Conservation (phyloP, 768 basidiomycete genomes). For the Baorangia bicolor region DNA sequence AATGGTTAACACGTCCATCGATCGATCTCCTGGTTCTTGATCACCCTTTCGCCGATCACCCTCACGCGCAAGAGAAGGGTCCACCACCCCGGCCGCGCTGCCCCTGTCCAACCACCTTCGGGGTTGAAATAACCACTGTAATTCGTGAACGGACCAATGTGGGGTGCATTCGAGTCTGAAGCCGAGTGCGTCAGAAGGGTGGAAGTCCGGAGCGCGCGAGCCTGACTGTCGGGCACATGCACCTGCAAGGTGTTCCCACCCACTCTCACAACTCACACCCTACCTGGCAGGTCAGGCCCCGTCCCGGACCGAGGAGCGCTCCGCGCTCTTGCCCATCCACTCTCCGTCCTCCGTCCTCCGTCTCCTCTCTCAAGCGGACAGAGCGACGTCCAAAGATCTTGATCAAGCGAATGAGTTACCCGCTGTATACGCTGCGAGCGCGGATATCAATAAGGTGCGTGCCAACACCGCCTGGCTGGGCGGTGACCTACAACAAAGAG, state of each 20-base stretch:
- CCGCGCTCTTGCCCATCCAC: no score
- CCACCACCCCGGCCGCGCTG: slow-evolving; percentile 62
- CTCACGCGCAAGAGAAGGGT: slow-evolving; percentile 54
- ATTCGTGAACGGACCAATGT: slow-evolving; percentile 18
- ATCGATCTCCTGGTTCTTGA: slow-evolving; percentile 57
- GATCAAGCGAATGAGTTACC: slow-evolving; percentile 71
- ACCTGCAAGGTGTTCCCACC: no score
- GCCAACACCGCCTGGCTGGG: not conserved
- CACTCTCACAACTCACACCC: no score
- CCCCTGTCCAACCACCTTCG: slow-evolving; percentile 85
- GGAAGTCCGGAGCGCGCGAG: no score
- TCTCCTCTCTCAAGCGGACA: no score
- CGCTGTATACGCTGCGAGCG: slow-evolving; percentile 78
- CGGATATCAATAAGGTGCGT: slow-evolving; percentile 45
- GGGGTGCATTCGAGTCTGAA: not conserved
- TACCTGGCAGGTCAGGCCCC: no score
- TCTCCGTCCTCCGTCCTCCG: no score
- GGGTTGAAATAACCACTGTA: slow-evolving; percentile 65
- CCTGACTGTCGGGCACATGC: no score
- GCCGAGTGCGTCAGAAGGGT: not conserved
- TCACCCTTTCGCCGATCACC: slow-evolving; percentile 58
- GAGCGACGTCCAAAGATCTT: no score
- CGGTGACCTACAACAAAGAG: not conserved
- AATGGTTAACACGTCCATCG: no score
- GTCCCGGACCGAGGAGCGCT: no score